Evolutionary conservation across 2,329 filamentous ascomycete genomes (phyloP), one percentile per base, ranked within the genome.

Genomic region (Monilinia aucupariae): DNA sequence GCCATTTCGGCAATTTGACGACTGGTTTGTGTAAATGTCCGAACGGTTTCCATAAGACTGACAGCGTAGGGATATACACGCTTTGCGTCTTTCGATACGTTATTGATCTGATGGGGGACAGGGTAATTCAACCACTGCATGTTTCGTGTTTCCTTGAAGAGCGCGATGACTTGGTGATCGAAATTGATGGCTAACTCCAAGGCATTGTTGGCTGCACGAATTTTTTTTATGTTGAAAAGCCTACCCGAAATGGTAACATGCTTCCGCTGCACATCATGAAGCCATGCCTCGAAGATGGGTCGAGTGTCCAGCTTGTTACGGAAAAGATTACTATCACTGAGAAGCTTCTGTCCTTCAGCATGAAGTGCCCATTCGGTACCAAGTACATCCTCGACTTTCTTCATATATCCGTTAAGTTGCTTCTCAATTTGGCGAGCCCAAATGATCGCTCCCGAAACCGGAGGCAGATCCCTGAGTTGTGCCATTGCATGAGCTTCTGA

Each of bases 401-500:
- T 90, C 92, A 99, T 97, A 76, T 99, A 99, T 13, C 88, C 90
- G 72, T 97, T 89, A 12, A 99, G 85, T 75, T 99, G 94, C 43
- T 91, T 87, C 78, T 99, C 93, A 66, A 99, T 99, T 76, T 99
- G 94, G 50, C 91, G 88, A 30, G 93, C 93, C 90, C 94, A 97
- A 60, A 99, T 96, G 69, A 99, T 97, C 43, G 93, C 93, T 63
- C 94, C 96, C 5, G 94, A 96, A 0, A 99, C 92, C 0, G 96
- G 94, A 0, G 94, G 94, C 20, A 99, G 80, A 76, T 99, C 94
- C 66, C 93, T 92, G 63, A 99, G 82, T 76, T 97, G 93, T 3
- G 94, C 92, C 96, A 99, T 99, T 4, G 92, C 92, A 74, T 97
- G 93, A 2, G 94, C 92, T 77, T 99, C 94, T 0, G 96, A 97